A percentile compares a stretch with the other conserved stretches of the same genome.
phyloP scores from a whole-genome alignment of 2,329 filamentous ascomycete genomes.

The Ceratocystis lukuohia region DNA sequence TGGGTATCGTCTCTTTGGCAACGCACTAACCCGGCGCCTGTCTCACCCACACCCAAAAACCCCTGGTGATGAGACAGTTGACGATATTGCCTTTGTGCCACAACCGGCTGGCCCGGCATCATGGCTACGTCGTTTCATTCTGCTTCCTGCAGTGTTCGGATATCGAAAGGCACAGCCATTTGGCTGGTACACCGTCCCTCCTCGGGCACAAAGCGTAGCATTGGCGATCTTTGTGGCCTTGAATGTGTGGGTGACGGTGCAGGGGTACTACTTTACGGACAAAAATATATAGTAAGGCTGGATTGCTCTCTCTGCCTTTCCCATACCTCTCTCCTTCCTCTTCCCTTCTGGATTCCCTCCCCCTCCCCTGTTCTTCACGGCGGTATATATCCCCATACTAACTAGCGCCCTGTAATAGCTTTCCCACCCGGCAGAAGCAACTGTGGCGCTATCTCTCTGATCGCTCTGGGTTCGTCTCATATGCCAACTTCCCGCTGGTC shows the following conservation, averaged over 20 bases:
- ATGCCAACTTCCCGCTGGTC: conserved; percentile 49
- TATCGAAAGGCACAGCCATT: conserved; percentile 32
- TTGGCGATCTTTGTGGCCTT: conserved; percentile 29
- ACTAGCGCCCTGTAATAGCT: conserved; percentile 24
- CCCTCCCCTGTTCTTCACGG: background rate
- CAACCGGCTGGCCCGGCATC: conserved; percentile 17
- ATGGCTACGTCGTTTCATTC: conserved; percentile 28
- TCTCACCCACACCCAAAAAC: background rate
- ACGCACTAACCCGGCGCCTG: background rate
- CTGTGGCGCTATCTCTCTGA: conserved; percentile 45
- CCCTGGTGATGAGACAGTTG: background rate
- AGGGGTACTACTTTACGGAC: conserved; percentile 29
- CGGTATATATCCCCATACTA: background rate
- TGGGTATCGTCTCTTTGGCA: conserved; percentile 23
- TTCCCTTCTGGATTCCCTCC: background rate
- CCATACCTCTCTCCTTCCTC: background rate
- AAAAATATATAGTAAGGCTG: conserved; percentile 31
- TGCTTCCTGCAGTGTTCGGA: conserved; percentile 33
- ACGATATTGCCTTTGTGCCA: background rate
- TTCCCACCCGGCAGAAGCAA: conserved; percentile 26
- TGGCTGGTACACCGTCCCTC: conserved; percentile 34
- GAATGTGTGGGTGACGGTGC: conserved; percentile 28
- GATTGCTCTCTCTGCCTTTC: background rate
- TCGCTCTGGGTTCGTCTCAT: conserved; percentile 49
- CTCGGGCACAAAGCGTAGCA: conserved; percentile 32